Base-by-base conservation (phyloP, 441 rosid genomes). In the Erysimum pusillum region DNA sequence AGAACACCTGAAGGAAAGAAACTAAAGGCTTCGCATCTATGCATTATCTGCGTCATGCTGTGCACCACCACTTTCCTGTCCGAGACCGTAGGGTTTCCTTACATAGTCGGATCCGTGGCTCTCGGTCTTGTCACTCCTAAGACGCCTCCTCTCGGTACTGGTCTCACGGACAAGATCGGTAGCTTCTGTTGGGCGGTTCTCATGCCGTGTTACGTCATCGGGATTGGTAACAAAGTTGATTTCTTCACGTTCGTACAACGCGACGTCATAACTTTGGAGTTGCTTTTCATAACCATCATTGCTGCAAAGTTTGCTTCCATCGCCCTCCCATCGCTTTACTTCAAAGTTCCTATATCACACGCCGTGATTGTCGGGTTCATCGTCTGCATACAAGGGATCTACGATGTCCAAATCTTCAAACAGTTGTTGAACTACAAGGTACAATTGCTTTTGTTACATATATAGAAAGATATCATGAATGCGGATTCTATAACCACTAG, bases 111-210 rank as follows among this genome's bases (percentile, higher is more conserved):
- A 28, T 69, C 86, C 0, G 31, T 78, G 6, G 17, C 80, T 4
- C 51, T 82, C 28, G 87, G 86, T 1, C 70, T 82, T 14, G 79
- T 45, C 6, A 77, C 82, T 22, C 89, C 90, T 18, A 69, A 68
- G 3, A 73, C 65, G 15, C 74, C 85, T 2, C 79, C 79, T 4
- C 32, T 84, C 8, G 79, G 76, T 8, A 15, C 85, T 1, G 73
- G 64, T 9, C 78, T 85, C 44, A 22, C 67, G 11, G 76, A 81
- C 35, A 82, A 77, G 75, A 60, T 83, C 7, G 83, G 78, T 10
- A 22, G 59, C 71, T 79, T 87, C 52, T 71, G 80, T 39, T 66
- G 54, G 49, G 18, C 74, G 28, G 77, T 87, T 15, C 67, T 84
- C 6, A 49, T 87, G 60, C 86, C 89, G 1, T 79, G 83, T 54